phyloP scores from a whole-genome alignment of 805 yeast genomes.

The Metschnikowia cubensis region DNA sequence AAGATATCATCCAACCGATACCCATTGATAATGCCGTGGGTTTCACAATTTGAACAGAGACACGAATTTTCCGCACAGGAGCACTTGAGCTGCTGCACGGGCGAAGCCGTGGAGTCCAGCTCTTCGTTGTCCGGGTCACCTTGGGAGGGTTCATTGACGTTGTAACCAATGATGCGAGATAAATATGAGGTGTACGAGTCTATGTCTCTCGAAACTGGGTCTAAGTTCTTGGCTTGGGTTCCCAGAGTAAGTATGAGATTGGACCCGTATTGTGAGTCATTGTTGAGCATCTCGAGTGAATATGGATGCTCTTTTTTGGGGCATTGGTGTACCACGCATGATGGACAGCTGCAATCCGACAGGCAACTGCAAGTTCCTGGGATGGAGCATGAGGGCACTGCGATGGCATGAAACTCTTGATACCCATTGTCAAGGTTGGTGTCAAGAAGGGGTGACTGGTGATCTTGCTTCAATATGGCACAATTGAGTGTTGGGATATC shows the following conservation, averaged over 20 bases:
- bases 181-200: constrained; percentile 6
- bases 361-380: constrained; percentile 37
- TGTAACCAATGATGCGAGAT: constrained; percentile 4
- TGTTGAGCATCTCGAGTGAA: constrained; percentile 10
- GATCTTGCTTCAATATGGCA: constrained; percentile 1
- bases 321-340: constrained; percentile 33
- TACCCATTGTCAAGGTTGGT: not conserved
- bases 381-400: constrained; percentile 32
- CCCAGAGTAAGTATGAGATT: constrained; percentile 12
- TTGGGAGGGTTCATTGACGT: constrained; percentile 2
- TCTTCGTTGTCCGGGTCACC: not conserved
- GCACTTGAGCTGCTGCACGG: constrained; percentile 8
- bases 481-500: not conserved
- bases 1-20: constrained; percentile 37
- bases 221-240: not conserved
- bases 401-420: constrained; percentile 22
- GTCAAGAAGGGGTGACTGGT: not conserved
- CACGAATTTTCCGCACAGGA: constrained; percentile 17
- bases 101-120: not conserved
- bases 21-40: constrained; percentile 44
- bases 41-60: constrained; percentile 39
- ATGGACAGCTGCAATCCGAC: constrained; percentile 34
- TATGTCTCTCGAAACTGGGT: not conserved
- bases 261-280: constrained; percentile 12
- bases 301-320: constrained; percentile 7